These are phyloP conservation scores for Backusella mclennaniae DNA, from an alignment of 192 early-diverging fungal genomes.

Conservation along the genomic window DNA sequence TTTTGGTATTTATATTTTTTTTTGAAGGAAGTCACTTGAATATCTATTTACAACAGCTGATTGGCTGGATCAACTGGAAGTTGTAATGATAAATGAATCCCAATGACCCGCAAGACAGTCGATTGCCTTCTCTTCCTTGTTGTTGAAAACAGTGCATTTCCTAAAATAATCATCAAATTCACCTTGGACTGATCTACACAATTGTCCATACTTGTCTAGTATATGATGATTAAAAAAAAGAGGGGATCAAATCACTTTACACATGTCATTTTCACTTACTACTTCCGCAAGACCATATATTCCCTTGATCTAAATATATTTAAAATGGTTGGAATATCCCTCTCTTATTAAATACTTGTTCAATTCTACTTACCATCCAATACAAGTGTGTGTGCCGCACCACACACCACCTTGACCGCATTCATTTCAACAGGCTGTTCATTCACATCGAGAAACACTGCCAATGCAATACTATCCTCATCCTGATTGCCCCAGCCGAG, in stretches of 20 bases:
- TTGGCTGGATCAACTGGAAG: not conserved
- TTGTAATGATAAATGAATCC: slow-evolving; percentile 6
- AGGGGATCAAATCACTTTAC: not conserved
- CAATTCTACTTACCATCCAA: slow-evolving; percentile 6
- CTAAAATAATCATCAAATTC: not conserved
- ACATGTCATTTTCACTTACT: not conserved
- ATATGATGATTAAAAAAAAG: not conserved
- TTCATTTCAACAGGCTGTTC: not conserved
- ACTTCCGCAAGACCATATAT: slow-evolving; percentile 11
- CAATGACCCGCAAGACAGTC: slow-evolving; percentile 1
- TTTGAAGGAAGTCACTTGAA: not conserved
- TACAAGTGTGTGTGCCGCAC: slow-evolving; percentile 11
- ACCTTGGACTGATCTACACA: not conserved
- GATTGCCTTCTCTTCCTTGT: not conserved
- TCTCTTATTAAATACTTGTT: not conserved
- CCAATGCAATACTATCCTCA: not conserved
- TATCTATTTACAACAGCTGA: not conserved
- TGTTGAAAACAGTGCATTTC: not conserved
- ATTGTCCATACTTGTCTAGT: slow-evolving; percentile 15
- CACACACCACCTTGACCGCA: slow-evolving; percentile 11
- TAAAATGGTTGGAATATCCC: no score
- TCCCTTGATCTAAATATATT: not conserved
- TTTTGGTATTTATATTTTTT: not conserved
- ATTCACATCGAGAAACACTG: not conserved
- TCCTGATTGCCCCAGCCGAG: not conserved